A percentile compares a stretch with the other conserved stretches of the same genome.
Evolutionary conservation across 148 eudicot genomes (phyloP).

Genomic region (Heliamphora exappendiculata): DNA sequence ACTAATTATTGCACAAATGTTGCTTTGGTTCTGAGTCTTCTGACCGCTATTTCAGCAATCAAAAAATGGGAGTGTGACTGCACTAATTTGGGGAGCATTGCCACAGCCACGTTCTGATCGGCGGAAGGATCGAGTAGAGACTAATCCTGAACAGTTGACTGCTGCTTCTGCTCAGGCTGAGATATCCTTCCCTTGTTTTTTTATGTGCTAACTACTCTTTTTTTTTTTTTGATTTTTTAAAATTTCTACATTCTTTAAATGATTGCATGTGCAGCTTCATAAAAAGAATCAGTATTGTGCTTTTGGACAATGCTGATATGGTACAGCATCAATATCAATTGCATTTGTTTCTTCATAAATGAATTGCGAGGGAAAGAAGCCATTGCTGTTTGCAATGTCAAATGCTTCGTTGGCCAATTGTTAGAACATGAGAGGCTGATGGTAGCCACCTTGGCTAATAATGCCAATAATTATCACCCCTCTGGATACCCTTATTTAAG

Average conservation of each 20-base stretch:
- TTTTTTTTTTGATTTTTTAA: slow-evolving; percentile 9
- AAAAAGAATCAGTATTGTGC: neutral
- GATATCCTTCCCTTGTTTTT: slow-evolving; percentile 64
- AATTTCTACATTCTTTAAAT: neutral
- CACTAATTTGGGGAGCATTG: slow-evolving; percentile 93
- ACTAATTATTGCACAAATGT: neutral
- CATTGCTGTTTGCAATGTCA: neutral
- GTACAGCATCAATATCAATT: neutral
- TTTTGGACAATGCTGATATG: neutral
- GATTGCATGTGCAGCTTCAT: neutral
- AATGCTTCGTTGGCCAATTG: too few relatives aligned
- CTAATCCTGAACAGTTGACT: slow-evolving; percentile 95
- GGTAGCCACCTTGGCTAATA: too few relatives aligned
- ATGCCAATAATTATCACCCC: too few relatives aligned
- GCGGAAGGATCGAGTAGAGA: slow-evolving; percentile 92
- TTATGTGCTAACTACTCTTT: neutral
- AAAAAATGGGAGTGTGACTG: slow-evolving; percentile 61
- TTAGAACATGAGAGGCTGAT: too few relatives aligned
- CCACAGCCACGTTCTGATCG: slow-evolving; percentile 96
- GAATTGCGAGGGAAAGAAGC: neutral
- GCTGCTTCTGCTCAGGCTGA: slow-evolving; percentile 96
- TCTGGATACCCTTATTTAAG: neutral
- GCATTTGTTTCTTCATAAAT: neutral
- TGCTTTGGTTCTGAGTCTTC: slow-evolving; percentile 6
- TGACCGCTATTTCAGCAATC: slow-evolving; percentile 52